phyloP scores from a whole-genome alignment of 768 basidiomycete genomes.

The Mrakia hoshinonis region DNA sequence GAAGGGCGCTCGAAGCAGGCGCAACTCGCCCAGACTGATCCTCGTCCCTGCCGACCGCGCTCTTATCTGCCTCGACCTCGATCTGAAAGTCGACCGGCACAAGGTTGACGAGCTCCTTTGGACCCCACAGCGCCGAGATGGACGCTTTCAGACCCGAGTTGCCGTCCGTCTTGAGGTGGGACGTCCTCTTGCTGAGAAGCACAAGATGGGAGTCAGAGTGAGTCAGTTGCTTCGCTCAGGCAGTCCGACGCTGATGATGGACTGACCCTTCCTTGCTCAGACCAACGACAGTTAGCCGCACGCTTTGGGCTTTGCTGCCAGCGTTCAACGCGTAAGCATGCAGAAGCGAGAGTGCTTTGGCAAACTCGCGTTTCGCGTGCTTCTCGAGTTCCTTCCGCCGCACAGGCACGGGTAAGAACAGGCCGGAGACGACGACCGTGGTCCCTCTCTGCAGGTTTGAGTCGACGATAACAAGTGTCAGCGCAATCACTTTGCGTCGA shows the following conservation, averaged over 20 bases:
- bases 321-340: slow-evolving; percentile 80
- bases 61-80: slow-evolving; percentile 55
- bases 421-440: slow-evolving; percentile 58
- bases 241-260: background rate
- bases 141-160: slow-evolving; percentile 54
- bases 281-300: slow-evolving; percentile 67
- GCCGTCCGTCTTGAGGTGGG: slow-evolving; percentile 67
- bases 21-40: slow-evolving; percentile 38
- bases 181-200: slow-evolving; percentile 42
- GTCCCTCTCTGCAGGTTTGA: slow-evolving; percentile 62
- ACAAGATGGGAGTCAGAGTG: background rate
- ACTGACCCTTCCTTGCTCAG: slow-evolving; percentile 58
- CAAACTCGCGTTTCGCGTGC: slow-evolving; percentile 80
- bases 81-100: slow-evolving; percentile 65
- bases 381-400: slow-evolving; percentile 82
- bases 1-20: background rate
- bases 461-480: background rate
- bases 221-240: background rate
- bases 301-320: slow-evolving; percentile 43
- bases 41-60: slow-evolving; percentile 45
- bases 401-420: slow-evolving; percentile 79
- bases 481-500: background rate
- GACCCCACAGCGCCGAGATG: slow-evolving; percentile 72
- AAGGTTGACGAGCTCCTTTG: slow-evolving; percentile 65
- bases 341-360: slow-evolving; percentile 69